phyloP scores from a whole-genome alignment of 2,329 filamentous ascomycete species.

The Fusarium vanettenii region DNA sequence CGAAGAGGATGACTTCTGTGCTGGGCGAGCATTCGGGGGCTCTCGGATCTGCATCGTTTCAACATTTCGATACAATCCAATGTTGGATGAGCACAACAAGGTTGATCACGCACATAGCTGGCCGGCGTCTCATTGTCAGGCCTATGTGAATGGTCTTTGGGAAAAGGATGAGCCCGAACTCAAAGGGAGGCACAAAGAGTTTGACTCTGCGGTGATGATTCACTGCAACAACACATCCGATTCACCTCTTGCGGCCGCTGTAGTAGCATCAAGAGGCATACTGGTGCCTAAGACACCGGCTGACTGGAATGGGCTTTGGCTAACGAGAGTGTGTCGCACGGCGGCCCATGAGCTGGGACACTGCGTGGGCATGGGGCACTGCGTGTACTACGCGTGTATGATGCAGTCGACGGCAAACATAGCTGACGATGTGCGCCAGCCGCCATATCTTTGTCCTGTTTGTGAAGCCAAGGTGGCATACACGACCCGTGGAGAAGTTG shows the following conservation, averaged over 20 bases:
- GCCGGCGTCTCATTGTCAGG: constrained; percentile 71
- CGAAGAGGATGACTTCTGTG: constrained; percentile 75
- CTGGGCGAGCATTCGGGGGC: constrained; percentile 74
- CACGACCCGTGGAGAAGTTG: background rate
- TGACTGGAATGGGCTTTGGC: constrained; percentile 61
- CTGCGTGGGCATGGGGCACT: constrained; percentile 75
- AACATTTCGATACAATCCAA: constrained; percentile 70
- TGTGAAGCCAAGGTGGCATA: constrained; percentile 64
- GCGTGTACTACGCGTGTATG: constrained; percentile 71
- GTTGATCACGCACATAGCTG: constrained; percentile 66
- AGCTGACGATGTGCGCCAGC: constrained; percentile 69
- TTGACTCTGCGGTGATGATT: background rate
- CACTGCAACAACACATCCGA: background rate
- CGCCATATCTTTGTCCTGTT: constrained; percentile 71
- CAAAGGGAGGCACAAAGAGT: background rate
- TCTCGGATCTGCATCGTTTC: constrained; percentile 72
- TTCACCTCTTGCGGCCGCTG: background rate
- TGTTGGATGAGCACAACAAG: constrained; percentile 54
- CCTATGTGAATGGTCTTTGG: constrained; percentile 58
- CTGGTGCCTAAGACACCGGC: constrained; percentile 28
- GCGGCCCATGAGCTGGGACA: constrained; percentile 75
- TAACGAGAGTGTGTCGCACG: constrained; percentile 67
- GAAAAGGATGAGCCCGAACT: background rate
- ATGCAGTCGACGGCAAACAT: constrained; percentile 71
- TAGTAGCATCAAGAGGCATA: constrained; percentile 29